phyloP scores from a whole-genome alignment of 768 basidiomycete species.

The Phaeolepiota aurea region DNA sequence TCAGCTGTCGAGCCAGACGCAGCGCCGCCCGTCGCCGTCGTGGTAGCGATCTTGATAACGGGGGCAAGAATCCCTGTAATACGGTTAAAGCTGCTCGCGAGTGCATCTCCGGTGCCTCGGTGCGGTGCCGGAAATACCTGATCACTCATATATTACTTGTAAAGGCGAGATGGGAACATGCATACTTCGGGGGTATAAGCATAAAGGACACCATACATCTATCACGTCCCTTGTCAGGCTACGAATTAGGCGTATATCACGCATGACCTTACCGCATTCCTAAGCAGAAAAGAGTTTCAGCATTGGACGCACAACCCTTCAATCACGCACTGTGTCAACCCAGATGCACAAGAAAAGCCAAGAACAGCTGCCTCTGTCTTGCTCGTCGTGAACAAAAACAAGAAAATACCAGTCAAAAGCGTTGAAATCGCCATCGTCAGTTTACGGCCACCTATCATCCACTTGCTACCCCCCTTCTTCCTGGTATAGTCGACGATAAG shows the following conservation, averaged over 20 bases:
- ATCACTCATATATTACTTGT: not conserved
- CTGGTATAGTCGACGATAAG: conserved; percentile 36
- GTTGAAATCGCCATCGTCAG: conserved; percentile 38
- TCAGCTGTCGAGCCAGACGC: not conserved
- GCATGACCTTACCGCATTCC: conserved; percentile 25
- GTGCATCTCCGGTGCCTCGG: not conserved
- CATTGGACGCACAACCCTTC: not conserved
- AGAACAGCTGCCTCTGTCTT: conserved; percentile 27
- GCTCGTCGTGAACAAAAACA: conserved; percentile 46
- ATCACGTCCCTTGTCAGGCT: conserved; percentile 1
- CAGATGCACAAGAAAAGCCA: conserved; percentile 36
- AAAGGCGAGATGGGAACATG: not conserved
- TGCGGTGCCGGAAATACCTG: conserved; percentile 43
- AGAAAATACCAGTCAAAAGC: conserved; percentile 33
- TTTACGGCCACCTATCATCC: conserved; percentile 35
- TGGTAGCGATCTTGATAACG: not conserved
- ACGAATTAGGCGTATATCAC: not conserved
- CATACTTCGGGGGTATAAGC: conserved; percentile 48
- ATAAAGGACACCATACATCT: conserved; percentile 47
- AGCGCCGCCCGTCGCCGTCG: not conserved
- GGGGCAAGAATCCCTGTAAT: not conserved
- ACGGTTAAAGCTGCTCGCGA: conserved; percentile 1
- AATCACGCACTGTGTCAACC: conserved; percentile 29
- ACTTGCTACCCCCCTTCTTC: conserved; percentile 12
- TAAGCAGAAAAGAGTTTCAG: conserved; percentile 4